Evolutionary conservation across 2,329 filamentous ascomycete genomes (phyloP).

Genomic region (Knoxdaviesia proteae): DNA sequence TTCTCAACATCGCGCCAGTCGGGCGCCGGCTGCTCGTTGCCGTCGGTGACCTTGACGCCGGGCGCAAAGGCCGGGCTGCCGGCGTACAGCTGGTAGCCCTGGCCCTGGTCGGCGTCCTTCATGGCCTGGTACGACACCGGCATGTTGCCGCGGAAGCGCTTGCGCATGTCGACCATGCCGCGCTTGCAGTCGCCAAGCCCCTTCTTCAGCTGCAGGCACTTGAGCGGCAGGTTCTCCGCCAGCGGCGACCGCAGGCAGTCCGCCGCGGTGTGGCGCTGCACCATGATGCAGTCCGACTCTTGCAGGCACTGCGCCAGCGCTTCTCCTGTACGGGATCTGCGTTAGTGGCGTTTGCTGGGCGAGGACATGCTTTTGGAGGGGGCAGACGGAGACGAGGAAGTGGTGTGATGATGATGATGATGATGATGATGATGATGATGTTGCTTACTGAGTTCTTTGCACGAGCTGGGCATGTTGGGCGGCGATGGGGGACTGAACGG

Average conservation of each 20-base stretch:
- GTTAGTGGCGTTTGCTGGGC: slow-evolving; percentile 1
- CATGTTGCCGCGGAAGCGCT: slow-evolving; percentile 87
- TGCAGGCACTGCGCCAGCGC: slow-evolving; percentile 90
- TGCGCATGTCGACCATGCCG: slow-evolving; percentile 95
- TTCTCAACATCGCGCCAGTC: slow-evolving; percentile 48
- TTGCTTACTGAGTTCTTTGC: slow-evolving; percentile 78
- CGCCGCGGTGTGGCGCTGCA: slow-evolving; percentile 65
- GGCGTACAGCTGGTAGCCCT: slow-evolving; percentile 56
- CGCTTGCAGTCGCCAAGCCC: slow-evolving; percentile 90
- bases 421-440: background rate
- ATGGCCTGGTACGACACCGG: slow-evolving; percentile 48
- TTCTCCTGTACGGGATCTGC: slow-evolving; percentile 36
- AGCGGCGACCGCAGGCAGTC: slow-evolving; percentile 78
- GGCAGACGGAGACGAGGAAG: background rate
- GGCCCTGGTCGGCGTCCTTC: slow-evolving; percentile 37
- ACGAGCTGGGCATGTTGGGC: slow-evolving; percentile 66
- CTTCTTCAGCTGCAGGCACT: slow-evolving; percentile 83
- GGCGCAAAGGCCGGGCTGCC: slow-evolving; percentile 50
- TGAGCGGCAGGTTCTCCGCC: slow-evolving; percentile 58
- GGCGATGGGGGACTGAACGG: background rate
- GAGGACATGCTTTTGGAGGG: background rate
- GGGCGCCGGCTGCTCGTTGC: slow-evolving; percentile 38
- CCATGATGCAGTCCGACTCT: slow-evolving; percentile 88
- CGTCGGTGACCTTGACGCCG: slow-evolving; percentile 42
- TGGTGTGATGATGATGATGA: background rate